Evolutionary conservation across 2,329 filamentous ascomycete species (phyloP).

Genomic region (Diaporthe batatas): DNA sequence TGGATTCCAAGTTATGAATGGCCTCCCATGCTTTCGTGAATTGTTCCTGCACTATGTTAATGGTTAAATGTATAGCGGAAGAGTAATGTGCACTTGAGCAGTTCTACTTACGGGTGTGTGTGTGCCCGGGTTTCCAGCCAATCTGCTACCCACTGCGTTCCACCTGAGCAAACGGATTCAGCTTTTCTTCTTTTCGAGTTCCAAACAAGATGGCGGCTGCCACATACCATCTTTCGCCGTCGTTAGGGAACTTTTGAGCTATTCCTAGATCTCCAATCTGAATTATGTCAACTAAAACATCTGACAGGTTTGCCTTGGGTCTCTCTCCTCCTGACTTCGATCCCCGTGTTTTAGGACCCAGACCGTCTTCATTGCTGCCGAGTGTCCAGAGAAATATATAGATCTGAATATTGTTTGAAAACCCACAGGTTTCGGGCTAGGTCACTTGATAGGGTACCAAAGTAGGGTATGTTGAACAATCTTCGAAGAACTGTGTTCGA

Average conservation of each 20-base stretch:
- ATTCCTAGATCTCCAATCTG: slow-evolving; percentile 6
- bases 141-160: neutral
- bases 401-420: too few relatives aligned
- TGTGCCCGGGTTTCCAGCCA: neutral
- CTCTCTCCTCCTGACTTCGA: too few relatives aligned
- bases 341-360: too few relatives aligned
- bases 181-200: neutral
- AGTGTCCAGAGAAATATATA: too few relatives aligned
- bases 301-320: too few relatives aligned
- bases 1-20: neutral
- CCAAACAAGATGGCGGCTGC: too few relatives aligned
- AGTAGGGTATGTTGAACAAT: too few relatives aligned
- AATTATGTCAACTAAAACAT: neutral
- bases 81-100: neutral
- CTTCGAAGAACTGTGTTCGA: too few relatives aligned
- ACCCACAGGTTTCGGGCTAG: too few relatives aligned
- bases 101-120: neutral
- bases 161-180: neutral
- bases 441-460: too few relatives aligned
- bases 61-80: neutral
- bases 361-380: too few relatives aligned
- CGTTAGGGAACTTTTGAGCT: neutral
- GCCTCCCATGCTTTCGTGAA: neutral
- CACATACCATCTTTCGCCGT: neutral
- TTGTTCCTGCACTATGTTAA: neutral